phyloP scores from a whole-genome alignment of 108 stramenopile genomes.

The Licmophora abbreviata region DNA sequence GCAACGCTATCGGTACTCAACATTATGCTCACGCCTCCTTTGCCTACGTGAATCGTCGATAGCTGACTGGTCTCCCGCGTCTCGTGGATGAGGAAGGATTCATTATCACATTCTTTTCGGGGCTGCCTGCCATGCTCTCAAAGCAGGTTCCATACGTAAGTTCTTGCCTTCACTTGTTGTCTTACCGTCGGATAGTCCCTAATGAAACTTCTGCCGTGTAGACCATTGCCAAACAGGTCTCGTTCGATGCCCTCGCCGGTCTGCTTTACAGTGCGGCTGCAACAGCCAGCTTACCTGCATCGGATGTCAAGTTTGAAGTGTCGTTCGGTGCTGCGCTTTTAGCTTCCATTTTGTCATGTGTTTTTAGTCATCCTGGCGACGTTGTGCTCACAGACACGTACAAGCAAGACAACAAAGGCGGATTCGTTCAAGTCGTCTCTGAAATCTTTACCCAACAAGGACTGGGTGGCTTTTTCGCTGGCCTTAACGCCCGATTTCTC shows the following conservation, averaged over 20 bases:
- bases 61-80: constrained; percentile 47
- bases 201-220: constrained; percentile 29
- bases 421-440: constrained; percentile 18
- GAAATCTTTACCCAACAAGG: constrained; percentile 33
- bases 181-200: neutral
- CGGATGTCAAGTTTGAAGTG: constrained; percentile 49
- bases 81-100: constrained; percentile 67
- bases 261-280: constrained; percentile 38
- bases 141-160: constrained; percentile 52
- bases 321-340: constrained; percentile 58
- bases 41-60: constrained; percentile 39
- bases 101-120: constrained; percentile 43
- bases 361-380: constrained; percentile 92
- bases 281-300: neutral
- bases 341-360: constrained; percentile 81
- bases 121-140: constrained; percentile 84
- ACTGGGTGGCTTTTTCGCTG: constrained; percentile 62
- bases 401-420: neutral
- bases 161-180: neutral
- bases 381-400: constrained; percentile 20
- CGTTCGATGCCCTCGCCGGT: constrained; percentile 74
- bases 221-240: constrained; percentile 90
- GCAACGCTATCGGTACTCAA: too few species aligned
- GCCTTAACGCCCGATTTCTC: constrained; percentile 70
- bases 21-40: too few species aligned